Base-by-base conservation (phyloP, 2,329 filamentous ascomycete species). In the Epichloe brachyelytri region DNA sequence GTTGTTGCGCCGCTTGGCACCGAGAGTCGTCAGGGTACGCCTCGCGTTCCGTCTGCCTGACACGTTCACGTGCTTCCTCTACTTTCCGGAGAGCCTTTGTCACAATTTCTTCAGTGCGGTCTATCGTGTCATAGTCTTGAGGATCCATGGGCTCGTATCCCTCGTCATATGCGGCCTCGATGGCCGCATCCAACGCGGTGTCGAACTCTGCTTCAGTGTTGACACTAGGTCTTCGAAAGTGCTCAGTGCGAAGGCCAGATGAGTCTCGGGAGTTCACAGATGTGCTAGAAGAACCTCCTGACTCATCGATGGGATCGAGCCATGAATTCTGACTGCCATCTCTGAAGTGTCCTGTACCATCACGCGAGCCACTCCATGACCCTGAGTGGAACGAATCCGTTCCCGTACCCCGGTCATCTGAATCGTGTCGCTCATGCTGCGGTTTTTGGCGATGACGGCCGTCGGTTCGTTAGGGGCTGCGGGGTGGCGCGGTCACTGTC, bases 101-200 rank as follows among this genome's bases (percentile, higher is more conserved):
- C 8, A 77, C 71, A 20, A 73, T 66, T 33, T 77, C 66, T 14
- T 71, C 66, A 45, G 71, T 65, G 37, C 68, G 61, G 22, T 65
- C 62, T 44, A 68, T 62, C 51, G 56, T 33, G 7, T 53, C 56
- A n/a, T 63, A 57, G n/a, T 73, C 67, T 22, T 71, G 69, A 6
- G 74, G 66, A 17, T 75, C 74, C 64, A 78, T 80, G 4, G 86
- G 86, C 62, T 95, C 89, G 56, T 88, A 86, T 0, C 87, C 87
- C 55, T 96, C 89, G 63, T 95, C 86, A 65, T 97, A 98, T 5
- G 91, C 93, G 48, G 91, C 91, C 66, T 97, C 93, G 8, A 97
- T 90, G 14, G 93, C 93, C 22, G 90, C 91, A 68, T 97, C 91
- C 43, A 97, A 75, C 4, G 93, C 93, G 8, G 88, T 89, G 67